Evolutionary conservation across 768 basidiomycete genomes (phyloP).

Genomic region (Pluteus cervinus): DNA sequence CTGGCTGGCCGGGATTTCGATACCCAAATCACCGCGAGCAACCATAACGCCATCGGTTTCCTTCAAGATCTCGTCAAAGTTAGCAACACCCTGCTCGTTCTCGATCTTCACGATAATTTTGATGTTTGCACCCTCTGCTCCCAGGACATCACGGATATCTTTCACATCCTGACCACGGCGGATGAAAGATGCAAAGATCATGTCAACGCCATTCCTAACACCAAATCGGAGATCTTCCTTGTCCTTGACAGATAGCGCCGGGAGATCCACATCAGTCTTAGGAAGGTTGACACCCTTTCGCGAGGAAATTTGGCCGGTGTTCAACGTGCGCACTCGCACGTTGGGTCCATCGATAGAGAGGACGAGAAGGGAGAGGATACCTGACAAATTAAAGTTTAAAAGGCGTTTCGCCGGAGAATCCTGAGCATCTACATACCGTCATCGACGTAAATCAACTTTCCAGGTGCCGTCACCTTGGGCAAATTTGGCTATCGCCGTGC

Average conservation of each 20-base stretch:
- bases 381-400: conserved; percentile 22
- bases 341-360: conserved; percentile 78
- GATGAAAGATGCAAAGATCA: conserved; percentile 99
- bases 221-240: conserved; percentile 92
- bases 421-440: conserved; percentile 51
- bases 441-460: conserved; percentile 96
- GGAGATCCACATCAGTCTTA: conserved; percentile 95
- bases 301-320: conserved; percentile 89
- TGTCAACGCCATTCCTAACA: conserved; percentile 97
- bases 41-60: conserved; percentile 99
- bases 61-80: conserved; percentile 97
- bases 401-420: background rate
- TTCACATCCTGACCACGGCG: conserved; percentile 90
- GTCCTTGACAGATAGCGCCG: conserved; percentile 97
- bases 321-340: conserved; percentile 80
- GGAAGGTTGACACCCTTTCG: conserved; percentile 99
- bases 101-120: conserved; percentile 99
- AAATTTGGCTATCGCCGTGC: conserved; percentile 62
- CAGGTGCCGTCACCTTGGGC: conserved; percentile 93
- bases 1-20: conserved; percentile 98
- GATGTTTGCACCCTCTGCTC: conserved; percentile 91
- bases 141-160: conserved; percentile 90
- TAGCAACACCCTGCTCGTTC: conserved; percentile 97
- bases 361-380: conserved; percentile 90
- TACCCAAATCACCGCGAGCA: conserved; percentile 97